phyloP scores from a whole-genome alignment of 129 eudicot species.

The Lactuca saligna region DNA sequence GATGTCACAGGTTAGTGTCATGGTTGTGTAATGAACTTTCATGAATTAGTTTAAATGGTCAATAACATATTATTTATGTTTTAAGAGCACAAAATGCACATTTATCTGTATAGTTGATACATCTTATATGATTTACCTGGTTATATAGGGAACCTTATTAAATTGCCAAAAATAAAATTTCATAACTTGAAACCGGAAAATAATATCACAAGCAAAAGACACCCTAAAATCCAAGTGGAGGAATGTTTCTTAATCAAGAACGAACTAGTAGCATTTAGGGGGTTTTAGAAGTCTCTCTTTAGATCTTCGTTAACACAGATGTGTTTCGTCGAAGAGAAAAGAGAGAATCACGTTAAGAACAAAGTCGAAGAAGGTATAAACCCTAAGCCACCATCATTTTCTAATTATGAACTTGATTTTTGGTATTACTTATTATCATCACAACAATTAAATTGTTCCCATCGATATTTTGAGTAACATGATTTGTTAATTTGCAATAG shows the following conservation, averaged over 20 bases:
- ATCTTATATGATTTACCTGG: too few relatives aligned
- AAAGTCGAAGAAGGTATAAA: slow-evolving; percentile 86
- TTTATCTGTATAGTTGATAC: too few relatives aligned
- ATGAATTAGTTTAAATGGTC: too few relatives aligned
- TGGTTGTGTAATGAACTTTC: too few relatives aligned
- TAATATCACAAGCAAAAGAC: too few relatives aligned
- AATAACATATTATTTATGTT: too few relatives aligned
- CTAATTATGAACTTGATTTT: background rate
- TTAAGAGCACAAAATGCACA: too few relatives aligned
- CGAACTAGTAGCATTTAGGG: background rate
- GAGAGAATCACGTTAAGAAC: slow-evolving; percentile 94
- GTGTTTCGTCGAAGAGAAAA: slow-evolving; percentile 75
- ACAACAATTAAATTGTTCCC: background rate
- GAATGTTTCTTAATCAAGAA: slow-evolving; percentile 2
- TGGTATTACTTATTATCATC: background rate
- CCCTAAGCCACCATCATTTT: slow-evolving; percentile 26
- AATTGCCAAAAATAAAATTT: too few relatives aligned
- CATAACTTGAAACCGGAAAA: too few relatives aligned
- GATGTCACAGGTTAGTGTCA: too few relatives aligned
- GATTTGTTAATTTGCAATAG: background rate
- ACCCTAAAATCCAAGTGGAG: background rate
- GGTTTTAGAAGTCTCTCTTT: background rate
- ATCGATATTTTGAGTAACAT: background rate
- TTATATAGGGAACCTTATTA: too few relatives aligned
- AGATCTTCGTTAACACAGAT: slow-evolving; percentile 23